Evolutionary conservation across 768 basidiomycete species (phyloP).

Genomic region (Lactarius vividus): DNA sequence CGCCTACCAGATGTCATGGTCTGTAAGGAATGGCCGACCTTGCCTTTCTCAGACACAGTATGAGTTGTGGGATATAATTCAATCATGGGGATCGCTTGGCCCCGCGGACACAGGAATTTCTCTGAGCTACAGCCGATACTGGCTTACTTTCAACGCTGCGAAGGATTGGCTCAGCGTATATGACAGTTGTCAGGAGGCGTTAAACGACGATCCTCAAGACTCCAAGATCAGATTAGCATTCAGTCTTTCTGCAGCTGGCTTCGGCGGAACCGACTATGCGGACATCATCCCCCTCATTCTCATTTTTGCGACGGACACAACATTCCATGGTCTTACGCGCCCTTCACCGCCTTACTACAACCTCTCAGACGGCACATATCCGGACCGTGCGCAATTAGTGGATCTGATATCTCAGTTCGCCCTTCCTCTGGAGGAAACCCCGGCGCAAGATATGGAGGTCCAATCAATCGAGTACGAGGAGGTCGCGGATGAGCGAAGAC

Average conservation of each 20-base stretch:
- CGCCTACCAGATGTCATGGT: slow-evolving; percentile 8
- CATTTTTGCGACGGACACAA: slow-evolving; percentile 3
- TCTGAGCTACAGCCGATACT: neutral
- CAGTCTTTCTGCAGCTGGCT: slow-evolving; percentile 6
- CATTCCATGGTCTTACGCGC: neutral
- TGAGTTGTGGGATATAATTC: neutral
- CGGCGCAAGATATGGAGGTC: neutral
- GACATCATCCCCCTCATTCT: neutral
- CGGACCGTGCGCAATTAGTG: neutral
- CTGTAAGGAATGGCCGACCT: neutral
- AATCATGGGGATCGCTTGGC: neutral
- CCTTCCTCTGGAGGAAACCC: neutral
- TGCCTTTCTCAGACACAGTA: no score
- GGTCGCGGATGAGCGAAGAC: no score
- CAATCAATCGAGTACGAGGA: neutral
- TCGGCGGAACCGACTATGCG: neutral
- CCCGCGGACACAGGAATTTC: neutral
- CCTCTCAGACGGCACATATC: neutral
- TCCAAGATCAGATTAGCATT: slow-evolving; percentile 1
- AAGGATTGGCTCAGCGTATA: neutral
- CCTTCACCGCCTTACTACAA: neutral
- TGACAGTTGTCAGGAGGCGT: neutral
- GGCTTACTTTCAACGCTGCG: slow-evolving; percentile 4
- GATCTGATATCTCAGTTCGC: neutral
- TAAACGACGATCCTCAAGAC: neutral